Evolutionary conservation across 108 stramenopile species (phyloP).

Genomic region (Cyclotella baltica): DNA sequence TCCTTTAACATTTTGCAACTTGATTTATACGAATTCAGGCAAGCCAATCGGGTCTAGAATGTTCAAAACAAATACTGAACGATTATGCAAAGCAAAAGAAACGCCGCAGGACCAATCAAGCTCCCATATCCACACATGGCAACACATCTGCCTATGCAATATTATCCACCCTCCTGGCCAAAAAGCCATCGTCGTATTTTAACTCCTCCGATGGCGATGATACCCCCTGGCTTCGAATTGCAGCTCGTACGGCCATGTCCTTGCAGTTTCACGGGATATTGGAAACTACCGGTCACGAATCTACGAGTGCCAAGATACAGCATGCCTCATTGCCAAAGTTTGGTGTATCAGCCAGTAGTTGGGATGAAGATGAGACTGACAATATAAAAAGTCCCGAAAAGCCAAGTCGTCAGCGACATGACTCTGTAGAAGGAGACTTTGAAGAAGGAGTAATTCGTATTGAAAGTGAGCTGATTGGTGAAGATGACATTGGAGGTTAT

Average conservation of each 20-base stretch:
- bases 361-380: constrained; percentile 58
- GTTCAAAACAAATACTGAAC: constrained; percentile 76
- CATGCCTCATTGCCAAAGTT: constrained; percentile 87
- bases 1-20: background rate
- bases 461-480: constrained; percentile 60
- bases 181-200: constrained; percentile 29
- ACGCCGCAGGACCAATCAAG: constrained; percentile 43
- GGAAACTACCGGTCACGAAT: constrained; percentile 83
- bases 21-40: constrained; percentile 49
- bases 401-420: background rate
- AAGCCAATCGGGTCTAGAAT: constrained; percentile 89
- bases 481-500: constrained; percentile 63
- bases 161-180: constrained; percentile 34
- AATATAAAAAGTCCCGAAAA: constrained; percentile 2
- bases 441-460: constrained; percentile 81
- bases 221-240: constrained; percentile 85
- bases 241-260: constrained; percentile 87
- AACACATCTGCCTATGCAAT: constrained; percentile 32
- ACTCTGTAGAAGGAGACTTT: constrained; percentile 46
- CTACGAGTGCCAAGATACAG: constrained; percentile 85
- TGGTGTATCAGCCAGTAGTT: constrained; percentile 55
- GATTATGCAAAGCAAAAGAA: constrained; percentile 62
- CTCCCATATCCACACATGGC: constrained; percentile 8
- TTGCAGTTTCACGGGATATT: constrained; percentile 88
- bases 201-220: constrained; percentile 51